Evolutionary conservation across 2,329 filamentous ascomycete species (phyloP).

Genomic region (Blastomyces emzantsi): DNA sequence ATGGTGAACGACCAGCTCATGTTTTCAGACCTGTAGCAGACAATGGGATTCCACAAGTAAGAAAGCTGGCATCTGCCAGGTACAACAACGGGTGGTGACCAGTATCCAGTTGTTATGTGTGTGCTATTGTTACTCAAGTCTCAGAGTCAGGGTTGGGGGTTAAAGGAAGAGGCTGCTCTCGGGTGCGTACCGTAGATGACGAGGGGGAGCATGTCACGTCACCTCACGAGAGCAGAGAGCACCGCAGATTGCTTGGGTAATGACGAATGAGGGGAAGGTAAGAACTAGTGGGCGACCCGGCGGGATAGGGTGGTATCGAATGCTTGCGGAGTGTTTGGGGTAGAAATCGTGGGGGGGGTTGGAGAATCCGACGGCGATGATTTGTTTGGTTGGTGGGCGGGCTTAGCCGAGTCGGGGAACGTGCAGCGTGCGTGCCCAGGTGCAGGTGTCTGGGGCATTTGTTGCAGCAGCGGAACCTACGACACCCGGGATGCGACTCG

Average conservation of each 20-base stretch:
- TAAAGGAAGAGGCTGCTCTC: slow-evolving; percentile 6
- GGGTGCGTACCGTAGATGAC: not conserved
- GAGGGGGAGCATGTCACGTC: slow-evolving; percentile 2
- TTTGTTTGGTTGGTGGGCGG: not conserved
- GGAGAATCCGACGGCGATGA: not conserved
- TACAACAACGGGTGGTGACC: slow-evolving; percentile 1
- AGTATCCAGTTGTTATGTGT: slow-evolving; percentile 3
- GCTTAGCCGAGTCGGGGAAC: not conserved
- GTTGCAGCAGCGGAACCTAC: not conserved
- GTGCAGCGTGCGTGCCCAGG: no score
- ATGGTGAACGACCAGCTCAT: slow-evolving; percentile 12
- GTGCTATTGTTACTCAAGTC: not conserved
- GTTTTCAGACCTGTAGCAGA: slow-evolving; percentile 4
- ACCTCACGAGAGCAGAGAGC: not conserved
- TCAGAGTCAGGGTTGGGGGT: not conserved
- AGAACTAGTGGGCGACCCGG: not conserved
- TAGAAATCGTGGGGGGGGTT: not conserved
- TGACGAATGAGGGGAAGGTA: slow-evolving; percentile 6
- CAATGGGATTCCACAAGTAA: not conserved
- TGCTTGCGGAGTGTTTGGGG: not conserved
- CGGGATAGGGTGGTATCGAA: slow-evolving; percentile 4
- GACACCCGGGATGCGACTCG: not conserved
- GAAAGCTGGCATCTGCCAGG: slow-evolving; percentile 7
- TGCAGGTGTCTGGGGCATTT: no score
- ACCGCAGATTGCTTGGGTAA: not conserved